Percentiles rank a stretch among this genome's conserved stretches.
These are phyloP conservation scores for Microsporum audouinii DNA, from an alignment of 2,329 filamentous ascomycete species.

Conservation along the genomic window DNA sequence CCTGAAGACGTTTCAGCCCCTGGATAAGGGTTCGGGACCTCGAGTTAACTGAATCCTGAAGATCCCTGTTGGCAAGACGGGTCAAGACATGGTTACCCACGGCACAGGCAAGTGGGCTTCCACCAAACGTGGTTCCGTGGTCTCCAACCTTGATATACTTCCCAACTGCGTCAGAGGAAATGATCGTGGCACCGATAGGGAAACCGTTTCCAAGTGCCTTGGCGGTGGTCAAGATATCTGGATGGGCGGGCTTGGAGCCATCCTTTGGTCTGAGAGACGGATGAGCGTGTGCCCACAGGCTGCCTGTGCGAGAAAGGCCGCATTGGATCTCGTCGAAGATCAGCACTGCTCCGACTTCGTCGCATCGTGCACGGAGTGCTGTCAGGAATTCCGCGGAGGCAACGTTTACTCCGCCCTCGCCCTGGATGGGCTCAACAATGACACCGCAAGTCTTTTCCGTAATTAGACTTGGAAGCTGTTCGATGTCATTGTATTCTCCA, in stretches of 20 bases:
- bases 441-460: constrained; percentile 84
- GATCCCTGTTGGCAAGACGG: constrained; percentile 57
- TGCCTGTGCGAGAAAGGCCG: constrained; percentile 75
- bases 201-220: constrained; percentile 96
- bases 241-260: constrained; percentile 58
- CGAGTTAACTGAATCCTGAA: constrained; percentile 57
- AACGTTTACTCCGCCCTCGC: constrained; percentile 83
- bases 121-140: constrained; percentile 89
- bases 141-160: constrained; percentile 63
- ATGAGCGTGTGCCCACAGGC: constrained; percentile 74
- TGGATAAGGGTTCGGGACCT: constrained; percentile 53
- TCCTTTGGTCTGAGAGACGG: constrained; percentile 44
- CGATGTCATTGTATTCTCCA: constrained; percentile 73
- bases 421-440: constrained; percentile 93
- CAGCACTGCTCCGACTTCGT: constrained; percentile 74
- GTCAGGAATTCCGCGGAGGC: constrained; percentile 72
- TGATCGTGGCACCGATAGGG: constrained; percentile 74
- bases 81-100: constrained; percentile 77
- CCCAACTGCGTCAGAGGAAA: constrained; percentile 52
- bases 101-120: constrained; percentile 75
- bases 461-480: constrained; percentile 58
- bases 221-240: constrained; percentile 84
- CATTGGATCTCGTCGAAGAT: constrained; percentile 98
- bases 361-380: constrained; percentile 72
- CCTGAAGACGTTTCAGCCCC: constrained; percentile 46